Evolutionary conservation across 2,329 filamentous ascomycete species (phyloP), one percentile per base, ranked within the genome.

Genomic region (Lasiodiplodia citricola): DNA sequence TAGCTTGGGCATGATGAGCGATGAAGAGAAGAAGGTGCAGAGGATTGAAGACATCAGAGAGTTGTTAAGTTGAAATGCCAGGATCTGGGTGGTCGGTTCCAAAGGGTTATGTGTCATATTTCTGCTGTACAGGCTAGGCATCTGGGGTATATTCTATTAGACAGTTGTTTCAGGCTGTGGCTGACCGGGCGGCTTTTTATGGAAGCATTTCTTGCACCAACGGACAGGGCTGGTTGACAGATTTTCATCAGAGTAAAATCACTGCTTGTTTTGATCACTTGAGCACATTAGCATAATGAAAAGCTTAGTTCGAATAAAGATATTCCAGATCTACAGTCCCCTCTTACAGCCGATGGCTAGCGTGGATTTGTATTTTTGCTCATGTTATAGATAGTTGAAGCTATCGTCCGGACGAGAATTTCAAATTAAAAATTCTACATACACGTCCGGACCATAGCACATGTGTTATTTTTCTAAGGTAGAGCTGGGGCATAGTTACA

Each of bases 31-130:
- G 86, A 93, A 90, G 77, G 84, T 93, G 70, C 92, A 96, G 78
- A 86, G 93, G 50, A 94, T 98, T 71, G 95, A 97, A 79, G 96
- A 99, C 81, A 94, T 98, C 72, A 95, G 91, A 80, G 92, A 97
- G 80, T 83, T 99, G 73, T 86, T 99, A 58, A 93, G 91, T 75
- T 87, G 31, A 64, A 72, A 2, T 11, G 28, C 8, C 14, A 35
- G 3, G 25, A 3, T 31, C 11, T 13, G 54, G 54, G 18, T 31
- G 54, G 18, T 10, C 8, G 23, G 35, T n/a, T 8, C 28, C 0
- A 16, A 7, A 11, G 13, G 18, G 11, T 25, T 25, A 25, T 38
- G 31, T 41, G 21, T 16, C 7, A 13, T 38, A 14, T 28, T 44
- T 16, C 18, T n/a, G 11, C 14, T 44, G 38, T 38, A 16, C 3